A percentile compares a stretch with the other conserved stretches of the same genome.
phyloP scores from a whole-genome alignment of 2,329 filamentous ascomycete genomes.

The Exophiala phaeomuriformis region DNA sequence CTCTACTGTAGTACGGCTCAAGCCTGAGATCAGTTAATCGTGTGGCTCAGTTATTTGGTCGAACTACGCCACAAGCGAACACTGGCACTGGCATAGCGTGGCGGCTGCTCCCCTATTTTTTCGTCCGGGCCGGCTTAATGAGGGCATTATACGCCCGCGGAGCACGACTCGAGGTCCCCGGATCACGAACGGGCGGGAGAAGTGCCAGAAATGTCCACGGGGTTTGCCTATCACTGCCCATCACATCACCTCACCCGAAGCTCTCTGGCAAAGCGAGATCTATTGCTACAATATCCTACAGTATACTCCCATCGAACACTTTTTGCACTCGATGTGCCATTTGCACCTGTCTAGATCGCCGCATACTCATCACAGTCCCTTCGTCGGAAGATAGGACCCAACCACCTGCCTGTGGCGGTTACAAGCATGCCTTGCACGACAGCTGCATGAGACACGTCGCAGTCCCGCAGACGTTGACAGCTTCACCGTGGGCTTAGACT shows the following conservation, averaged over 20 bases:
- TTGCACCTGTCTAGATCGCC: too few species aligned
- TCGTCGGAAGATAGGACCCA: not conserved
- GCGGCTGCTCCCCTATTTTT: too few species aligned
- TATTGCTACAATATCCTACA: not conserved
- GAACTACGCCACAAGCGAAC: too few species aligned
- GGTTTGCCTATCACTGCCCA: conserved; percentile 1
- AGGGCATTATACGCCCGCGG: too few species aligned
- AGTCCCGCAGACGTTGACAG: not conserved
- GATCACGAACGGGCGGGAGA: not conserved
- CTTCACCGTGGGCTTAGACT: not conserved
- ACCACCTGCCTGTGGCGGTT: conserved; percentile 1
- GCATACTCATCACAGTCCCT: too few species aligned
- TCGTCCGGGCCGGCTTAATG: too few species aligned
- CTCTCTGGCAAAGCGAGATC: not conserved
- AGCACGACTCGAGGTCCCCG: not conserved
- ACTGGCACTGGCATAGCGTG: too few species aligned
- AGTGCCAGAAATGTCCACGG: not conserved
- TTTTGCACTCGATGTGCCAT: too few species aligned
- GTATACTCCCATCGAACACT: too few species aligned
- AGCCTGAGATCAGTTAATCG: not conserved
- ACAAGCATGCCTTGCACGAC: conserved; percentile 18
- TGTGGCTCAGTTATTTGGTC: too few species aligned
- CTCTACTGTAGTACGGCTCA: not conserved
- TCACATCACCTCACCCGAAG: conserved; percentile 1
- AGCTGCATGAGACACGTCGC: conserved; percentile 14